Evolutionary conservation across 768 basidiomycete genomes (phyloP).

Genomic region (Xerocomellus amylosporus): DNA sequence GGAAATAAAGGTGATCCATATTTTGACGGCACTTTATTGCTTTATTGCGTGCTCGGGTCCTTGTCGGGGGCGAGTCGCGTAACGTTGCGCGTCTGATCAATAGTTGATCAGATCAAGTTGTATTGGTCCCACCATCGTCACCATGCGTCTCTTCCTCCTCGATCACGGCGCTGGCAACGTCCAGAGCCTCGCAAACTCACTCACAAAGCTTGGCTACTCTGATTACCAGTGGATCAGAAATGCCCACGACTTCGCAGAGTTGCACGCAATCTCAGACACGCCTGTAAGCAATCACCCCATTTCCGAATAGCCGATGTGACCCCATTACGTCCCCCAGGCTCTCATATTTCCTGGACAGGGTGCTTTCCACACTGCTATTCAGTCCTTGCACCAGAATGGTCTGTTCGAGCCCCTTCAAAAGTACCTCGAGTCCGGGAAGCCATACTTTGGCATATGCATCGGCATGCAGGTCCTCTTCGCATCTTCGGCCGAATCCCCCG

Average conservation of each 20-base stretch:
- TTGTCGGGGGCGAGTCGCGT: background rate
- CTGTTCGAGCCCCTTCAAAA: slow-evolving; percentile 74
- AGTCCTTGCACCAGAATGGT: slow-evolving; percentile 66
- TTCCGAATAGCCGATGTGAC: slow-evolving; percentile 4
- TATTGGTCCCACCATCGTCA: background rate
- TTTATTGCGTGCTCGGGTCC: slow-evolving; percentile 5
- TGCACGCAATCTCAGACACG: slow-evolving; percentile 14
- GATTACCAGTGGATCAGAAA: slow-evolving; percentile 83
- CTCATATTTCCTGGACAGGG: slow-evolving; percentile 98
- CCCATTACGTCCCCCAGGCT: slow-evolving; percentile 48
- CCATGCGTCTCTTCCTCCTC: slow-evolving; percentile 76
- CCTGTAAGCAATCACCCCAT: slow-evolving; percentile 61
- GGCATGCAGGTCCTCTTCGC: slow-evolving; percentile 96
- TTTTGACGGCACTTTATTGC: background rate
- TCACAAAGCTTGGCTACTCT: slow-evolving; percentile 75
- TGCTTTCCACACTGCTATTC: slow-evolving; percentile 84
- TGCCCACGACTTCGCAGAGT: slow-evolving; percentile 74
- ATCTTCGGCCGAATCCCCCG: slow-evolving; percentile 76
- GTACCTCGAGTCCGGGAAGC: slow-evolving; percentile 84
- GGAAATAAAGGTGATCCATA: slow-evolving; percentile 17
- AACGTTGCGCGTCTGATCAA: background rate
- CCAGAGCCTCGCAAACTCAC: slow-evolving; percentile 89
- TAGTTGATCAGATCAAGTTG: background rate
- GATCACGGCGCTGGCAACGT: slow-evolving; percentile 98
- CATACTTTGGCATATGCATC: slow-evolving; percentile 98